phyloP scores from a whole-genome alignment of 2,329 filamentous ascomycete genomes.

The Epichloe festucae region DNA sequence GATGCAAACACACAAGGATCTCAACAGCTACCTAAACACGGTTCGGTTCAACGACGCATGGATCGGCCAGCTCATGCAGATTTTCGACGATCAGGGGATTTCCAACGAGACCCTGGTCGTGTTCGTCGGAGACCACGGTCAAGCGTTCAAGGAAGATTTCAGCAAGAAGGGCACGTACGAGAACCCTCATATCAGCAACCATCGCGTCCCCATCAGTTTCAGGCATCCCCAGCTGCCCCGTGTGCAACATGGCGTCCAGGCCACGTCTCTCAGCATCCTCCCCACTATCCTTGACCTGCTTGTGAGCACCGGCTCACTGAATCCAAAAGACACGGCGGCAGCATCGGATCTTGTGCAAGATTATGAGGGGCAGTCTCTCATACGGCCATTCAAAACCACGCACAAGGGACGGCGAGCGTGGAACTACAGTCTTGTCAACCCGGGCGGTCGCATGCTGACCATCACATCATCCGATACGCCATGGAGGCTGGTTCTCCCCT shows the following conservation, averaged over 20 bases:
- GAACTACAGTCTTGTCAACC: conserved; percentile 21
- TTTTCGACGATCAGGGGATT: conserved; percentile 19
- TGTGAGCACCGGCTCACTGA: conserved; percentile 19
- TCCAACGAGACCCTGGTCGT: conserved; percentile 22
- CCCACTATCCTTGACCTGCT: conserved; percentile 24
- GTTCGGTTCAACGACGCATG: conserved; percentile 19
- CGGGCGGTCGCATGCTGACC: conserved; percentile 17
- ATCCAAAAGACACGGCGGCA: conserved; percentile 12
- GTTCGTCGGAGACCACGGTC: conserved; percentile 22
- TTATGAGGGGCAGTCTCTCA: conserved; percentile 23
- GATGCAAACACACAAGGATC: conserved; percentile 10
- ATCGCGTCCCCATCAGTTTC: conserved; percentile 20
- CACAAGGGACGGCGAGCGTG: conserved; percentile 13
- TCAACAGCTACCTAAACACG: conserved; percentile 20
- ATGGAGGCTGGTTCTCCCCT: conserved; percentile 18
- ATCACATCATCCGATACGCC: conserved; percentile 13
- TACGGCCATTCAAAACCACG: conserved; percentile 14
- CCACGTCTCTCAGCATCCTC: conserved; percentile 21
- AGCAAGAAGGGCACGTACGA: conserved; percentile 18
- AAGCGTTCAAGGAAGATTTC: conserved; percentile 20
- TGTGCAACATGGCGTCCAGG: conserved; percentile 14
- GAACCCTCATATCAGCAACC: conserved; percentile 20
- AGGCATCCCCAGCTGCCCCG: conserved; percentile 20
- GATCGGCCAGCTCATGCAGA: conserved; percentile 18
- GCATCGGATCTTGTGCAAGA: conserved; percentile 19